Conservation (phyloP, 2,329 filamentous ascomycete species). For the Aspergillus felis region DNA sequence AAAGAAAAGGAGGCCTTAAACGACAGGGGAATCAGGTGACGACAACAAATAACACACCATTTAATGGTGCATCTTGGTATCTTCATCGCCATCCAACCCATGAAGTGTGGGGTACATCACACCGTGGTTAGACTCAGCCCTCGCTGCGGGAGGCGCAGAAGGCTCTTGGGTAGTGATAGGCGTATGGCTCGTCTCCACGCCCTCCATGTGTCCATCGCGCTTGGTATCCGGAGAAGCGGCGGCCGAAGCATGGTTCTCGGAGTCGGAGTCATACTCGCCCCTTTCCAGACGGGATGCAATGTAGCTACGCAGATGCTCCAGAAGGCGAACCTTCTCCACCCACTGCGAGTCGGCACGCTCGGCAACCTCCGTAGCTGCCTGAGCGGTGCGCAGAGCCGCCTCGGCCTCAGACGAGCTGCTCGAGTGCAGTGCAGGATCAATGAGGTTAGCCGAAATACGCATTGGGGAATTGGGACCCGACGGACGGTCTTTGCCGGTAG, state of each 20-base stretch:
- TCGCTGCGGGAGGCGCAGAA: background rate
- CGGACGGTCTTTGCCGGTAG: constrained; percentile 24
- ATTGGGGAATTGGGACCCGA: constrained; percentile 11
- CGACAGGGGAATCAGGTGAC: background rate
- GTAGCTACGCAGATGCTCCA: constrained; percentile 57
- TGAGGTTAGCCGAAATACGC: constrained; percentile 36
- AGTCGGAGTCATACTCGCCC: constrained; percentile 44
- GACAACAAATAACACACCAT: constrained; percentile 10
- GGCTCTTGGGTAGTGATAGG: constrained; percentile 41
- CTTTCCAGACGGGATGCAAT: constrained; percentile 53
- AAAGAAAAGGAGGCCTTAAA: background rate
- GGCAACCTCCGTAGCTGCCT: constrained; percentile 38
- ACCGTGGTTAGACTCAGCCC: constrained; percentile 9
- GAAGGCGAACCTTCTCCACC: constrained; percentile 62
- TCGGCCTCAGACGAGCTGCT: constrained; percentile 28
- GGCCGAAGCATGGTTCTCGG: background rate
- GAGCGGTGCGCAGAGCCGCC: constrained; percentile 32
- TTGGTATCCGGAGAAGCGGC: constrained; percentile 16
- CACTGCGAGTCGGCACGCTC: constrained; percentile 51
- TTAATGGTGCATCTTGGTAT: constrained; percentile 33
- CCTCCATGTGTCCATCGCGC: constrained; percentile 26
- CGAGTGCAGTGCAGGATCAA: constrained; percentile 41
- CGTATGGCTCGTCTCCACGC: constrained; percentile 37
- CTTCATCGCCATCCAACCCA: constrained; percentile 32
- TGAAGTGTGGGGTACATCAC: constrained; percentile 33